A percentile compares a stretch with the other conserved stretches of the same genome.
phyloP scores from a whole-genome alignment of 495 filamentous ascomycete species.

The Podospora conica region DNA sequence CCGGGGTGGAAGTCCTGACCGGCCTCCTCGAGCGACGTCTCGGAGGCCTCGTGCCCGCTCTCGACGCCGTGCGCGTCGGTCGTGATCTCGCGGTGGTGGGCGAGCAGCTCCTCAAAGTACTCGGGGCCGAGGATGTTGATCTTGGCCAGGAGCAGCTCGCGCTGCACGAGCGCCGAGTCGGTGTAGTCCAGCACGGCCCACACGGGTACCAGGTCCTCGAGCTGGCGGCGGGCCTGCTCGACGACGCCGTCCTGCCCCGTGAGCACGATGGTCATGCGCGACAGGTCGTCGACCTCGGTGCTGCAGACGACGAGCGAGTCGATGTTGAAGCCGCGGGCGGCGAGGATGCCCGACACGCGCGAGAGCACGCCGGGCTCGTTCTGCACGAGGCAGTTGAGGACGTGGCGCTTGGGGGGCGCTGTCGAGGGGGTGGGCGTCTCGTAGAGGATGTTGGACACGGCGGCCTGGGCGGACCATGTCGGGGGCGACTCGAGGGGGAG shows the following conservation, averaged over 20 bases:
- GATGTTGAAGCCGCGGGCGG: conserved; percentile 97
- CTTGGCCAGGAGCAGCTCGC: conserved; percentile 93
- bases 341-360: conserved; percentile 92
- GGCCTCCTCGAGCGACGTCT: conserved; percentile 32
- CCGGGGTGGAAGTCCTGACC: conserved; percentile 79
- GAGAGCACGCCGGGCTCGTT: conserved; percentile 97
- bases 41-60: conserved; percentile 28
- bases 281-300: conserved; percentile 95
- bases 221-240: conserved; percentile 90
- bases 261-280: conserved; percentile 97
- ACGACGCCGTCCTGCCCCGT: conserved; percentile 95
- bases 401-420: conserved; percentile 82
- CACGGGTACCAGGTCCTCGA: conserved; percentile 94
- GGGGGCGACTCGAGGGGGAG: conserved; percentile 71
- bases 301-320: conserved; percentile 96
- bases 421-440: conserved; percentile 84
- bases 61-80: conserved; percentile 30
- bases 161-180: conserved; percentile 84
- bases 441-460: conserved; percentile 96
- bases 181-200: conserved; percentile 99
- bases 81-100: conserved; percentile 79
- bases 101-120: conserved; percentile 92
- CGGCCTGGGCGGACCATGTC: conserved; percentile 88
- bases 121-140: conserved; percentile 92
- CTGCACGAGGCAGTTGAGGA: conserved; percentile 97